Conservation (phyloP, 345 rosid genomes). For the Eucalyptus urophylla region DNA sequence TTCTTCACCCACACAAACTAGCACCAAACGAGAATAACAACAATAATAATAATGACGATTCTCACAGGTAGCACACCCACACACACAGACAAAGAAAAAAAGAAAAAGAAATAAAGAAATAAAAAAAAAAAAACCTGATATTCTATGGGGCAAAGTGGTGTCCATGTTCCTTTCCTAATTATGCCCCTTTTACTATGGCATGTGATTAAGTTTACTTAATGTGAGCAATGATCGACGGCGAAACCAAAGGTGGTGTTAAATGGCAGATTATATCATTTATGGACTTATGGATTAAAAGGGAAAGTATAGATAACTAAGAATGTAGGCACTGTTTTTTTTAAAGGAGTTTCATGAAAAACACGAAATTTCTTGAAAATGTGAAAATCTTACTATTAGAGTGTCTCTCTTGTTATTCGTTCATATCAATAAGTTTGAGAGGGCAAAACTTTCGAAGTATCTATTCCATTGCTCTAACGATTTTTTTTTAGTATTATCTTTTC, state of each 20-base stretch:
- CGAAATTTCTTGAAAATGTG: too few species aligned
- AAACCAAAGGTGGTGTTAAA: neutral
- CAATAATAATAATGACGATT: neutral
- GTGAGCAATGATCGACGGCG: neutral
- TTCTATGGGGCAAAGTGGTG: neutral
- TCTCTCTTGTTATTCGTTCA: neutral
- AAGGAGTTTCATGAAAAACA: neutral
- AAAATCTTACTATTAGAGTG: too few species aligned
- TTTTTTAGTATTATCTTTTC: too few species aligned
- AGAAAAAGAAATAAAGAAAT: neutral
- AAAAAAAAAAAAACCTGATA: neutral
- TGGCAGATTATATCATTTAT: neutral
- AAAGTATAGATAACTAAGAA: neutral
- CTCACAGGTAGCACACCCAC: neutral
- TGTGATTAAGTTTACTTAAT: neutral
- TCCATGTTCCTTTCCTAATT: neutral
- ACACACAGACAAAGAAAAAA: neutral
- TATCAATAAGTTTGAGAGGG: neutral
- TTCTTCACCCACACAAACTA: neutral
- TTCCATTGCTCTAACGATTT: too few species aligned
- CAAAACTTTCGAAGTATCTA: too few species aligned
- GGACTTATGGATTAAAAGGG: neutral
- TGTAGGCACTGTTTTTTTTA: rapidly evolving
- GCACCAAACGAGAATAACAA: neutral
- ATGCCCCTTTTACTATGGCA: neutral